Conservation (phyloP, 768 basidiomycete species). For the Terana coerulea region DNA sequence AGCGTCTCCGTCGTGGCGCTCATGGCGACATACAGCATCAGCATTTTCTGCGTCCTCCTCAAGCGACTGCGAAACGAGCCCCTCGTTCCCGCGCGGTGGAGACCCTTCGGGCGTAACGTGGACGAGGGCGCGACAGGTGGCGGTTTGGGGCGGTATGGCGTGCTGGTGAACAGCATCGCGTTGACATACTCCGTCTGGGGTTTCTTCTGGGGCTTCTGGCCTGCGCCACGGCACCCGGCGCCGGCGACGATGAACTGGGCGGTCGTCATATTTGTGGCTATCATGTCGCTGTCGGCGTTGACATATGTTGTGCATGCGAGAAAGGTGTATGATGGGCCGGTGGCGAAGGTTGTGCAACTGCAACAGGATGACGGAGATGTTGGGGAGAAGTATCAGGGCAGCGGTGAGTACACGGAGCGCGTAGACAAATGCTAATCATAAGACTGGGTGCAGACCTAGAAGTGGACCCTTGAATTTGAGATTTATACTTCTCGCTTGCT, state of each 20-base stretch:
- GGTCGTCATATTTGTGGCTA: background rate
- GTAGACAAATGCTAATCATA: too few species aligned
- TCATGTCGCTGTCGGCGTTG: background rate
- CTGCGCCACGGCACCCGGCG: background rate
- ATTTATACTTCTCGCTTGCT: too few species aligned
- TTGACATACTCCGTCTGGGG: conserved; percentile 1
- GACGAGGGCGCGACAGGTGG: background rate
- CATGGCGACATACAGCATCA: conserved; percentile 8
- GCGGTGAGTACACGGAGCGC: too few species aligned
- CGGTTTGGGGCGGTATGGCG: background rate
- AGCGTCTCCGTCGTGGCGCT: conserved; percentile 4
- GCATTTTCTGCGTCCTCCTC: conserved; percentile 1
- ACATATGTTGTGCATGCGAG: background rate
- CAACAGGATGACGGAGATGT: background rate
- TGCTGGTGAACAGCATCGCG: background rate
- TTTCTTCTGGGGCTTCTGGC: conserved; percentile 4
- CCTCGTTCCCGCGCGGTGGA: background rate
- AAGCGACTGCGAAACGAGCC: background rate
- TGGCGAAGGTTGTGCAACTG: background rate
- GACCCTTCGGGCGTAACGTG: background rate
- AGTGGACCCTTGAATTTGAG: too few species aligned
- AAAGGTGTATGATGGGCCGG: background rate
- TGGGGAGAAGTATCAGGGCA: background rate
- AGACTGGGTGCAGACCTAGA: too few species aligned
- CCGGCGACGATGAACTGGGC: conserved; percentile 3